Percentiles rank a stretch among this genome's conserved stretches.
Evolutionary conservation across 176 grass and related monocot genomes (phyloP).

Genomic region (Carex pumila): DNA sequence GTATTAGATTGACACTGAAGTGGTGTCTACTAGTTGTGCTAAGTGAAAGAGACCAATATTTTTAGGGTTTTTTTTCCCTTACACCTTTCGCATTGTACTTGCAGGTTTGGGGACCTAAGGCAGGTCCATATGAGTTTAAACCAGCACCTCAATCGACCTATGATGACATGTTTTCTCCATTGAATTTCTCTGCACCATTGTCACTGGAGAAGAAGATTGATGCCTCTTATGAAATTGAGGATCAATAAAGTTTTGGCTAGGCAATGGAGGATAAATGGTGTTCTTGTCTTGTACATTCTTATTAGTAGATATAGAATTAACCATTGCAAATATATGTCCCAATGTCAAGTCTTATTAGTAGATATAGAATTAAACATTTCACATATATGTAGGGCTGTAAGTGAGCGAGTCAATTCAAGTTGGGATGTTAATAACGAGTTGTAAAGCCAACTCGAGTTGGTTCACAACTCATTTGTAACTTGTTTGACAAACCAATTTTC

Average conservation of each 20-base stretch:
- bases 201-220: conserved; percentile 69
- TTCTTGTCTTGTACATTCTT: conserved; percentile 15
- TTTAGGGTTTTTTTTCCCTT: not conserved
- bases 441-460: no score
- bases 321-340: not conserved
- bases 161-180: conserved; percentile 81
- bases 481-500: no score
- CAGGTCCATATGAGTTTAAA: conserved; percentile 85
- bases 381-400: not conserved
- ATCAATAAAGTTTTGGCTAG: conserved; percentile 29
- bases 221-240: conserved; percentile 51
- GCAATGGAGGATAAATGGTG: not conserved
- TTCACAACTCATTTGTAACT: no score
- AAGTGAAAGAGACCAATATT: not conserved
- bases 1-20: not conserved
- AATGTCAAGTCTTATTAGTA: not conserved
- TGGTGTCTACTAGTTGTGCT: not conserved
- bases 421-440: no score
- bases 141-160: conserved; percentile 54
- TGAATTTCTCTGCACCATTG: conserved; percentile 67
- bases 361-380: not conserved
- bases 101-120: conserved; percentile 82
- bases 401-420: no score
- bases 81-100: conserved; percentile 1
- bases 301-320: not conserved